These are phyloP conservation scores for Typha latifolia DNA, from an alignment of 176 grass and related monocot species.

Conservation along the genomic window DNA sequence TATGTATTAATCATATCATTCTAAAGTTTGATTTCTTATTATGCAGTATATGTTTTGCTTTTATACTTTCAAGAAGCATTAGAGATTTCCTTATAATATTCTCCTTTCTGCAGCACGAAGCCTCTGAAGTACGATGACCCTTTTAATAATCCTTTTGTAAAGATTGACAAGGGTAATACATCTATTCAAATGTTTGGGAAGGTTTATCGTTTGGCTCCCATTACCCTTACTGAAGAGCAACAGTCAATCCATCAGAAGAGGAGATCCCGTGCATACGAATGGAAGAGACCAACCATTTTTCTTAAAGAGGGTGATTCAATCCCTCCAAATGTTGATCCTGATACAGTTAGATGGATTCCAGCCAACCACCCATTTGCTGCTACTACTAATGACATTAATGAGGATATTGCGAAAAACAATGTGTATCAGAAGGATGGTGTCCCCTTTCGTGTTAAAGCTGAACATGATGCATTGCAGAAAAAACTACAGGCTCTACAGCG, in stretches of 20 bases:
- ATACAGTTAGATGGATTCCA: constrained; percentile 83
- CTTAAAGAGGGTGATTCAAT: constrained; percentile 92
- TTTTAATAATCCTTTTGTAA: constrained; percentile 86
- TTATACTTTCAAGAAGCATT: too few relatives aligned
- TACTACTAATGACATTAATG: constrained; percentile 64
- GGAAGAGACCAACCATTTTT: constrained; percentile 90
- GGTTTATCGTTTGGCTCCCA: constrained; percentile 62
- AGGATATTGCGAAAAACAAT: constrained; percentile 72
- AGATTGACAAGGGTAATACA: constrained; percentile 54
- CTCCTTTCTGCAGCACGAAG: constrained; percentile 47
- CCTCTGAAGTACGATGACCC: constrained; percentile 54
- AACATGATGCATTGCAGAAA: constrained; percentile 80
- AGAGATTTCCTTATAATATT: background rate
- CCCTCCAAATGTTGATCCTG: constrained; percentile 80
- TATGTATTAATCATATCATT: too few relatives aligned
- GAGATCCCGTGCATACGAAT: constrained; percentile 68
- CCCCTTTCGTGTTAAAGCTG: constrained; percentile 78
- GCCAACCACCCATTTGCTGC: constrained; percentile 83
- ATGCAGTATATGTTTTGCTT: too few relatives aligned
- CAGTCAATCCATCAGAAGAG: constrained; percentile 78
- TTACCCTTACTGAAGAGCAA: constrained; percentile 76
- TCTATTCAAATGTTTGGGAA: constrained; percentile 92
- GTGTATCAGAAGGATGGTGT: constrained; percentile 84
- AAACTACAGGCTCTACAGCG: constrained; percentile 45
- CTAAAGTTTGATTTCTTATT: too few relatives aligned